Evolutionary conservation across 139 green algal genomes (phyloP), one percentile per base, ranked within the genome.

Genomic region (Trebouxia sp.): DNA sequence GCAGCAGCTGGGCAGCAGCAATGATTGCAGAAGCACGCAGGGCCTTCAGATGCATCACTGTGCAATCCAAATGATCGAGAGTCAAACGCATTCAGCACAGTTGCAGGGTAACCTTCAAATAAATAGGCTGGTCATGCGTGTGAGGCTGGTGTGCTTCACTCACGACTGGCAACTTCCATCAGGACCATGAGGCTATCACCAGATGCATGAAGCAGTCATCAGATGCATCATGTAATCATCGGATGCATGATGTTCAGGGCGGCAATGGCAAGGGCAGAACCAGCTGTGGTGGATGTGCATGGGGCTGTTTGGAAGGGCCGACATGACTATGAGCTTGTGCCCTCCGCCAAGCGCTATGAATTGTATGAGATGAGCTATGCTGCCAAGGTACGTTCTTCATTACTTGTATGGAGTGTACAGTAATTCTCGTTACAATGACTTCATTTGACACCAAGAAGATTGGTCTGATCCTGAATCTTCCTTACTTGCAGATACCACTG

Each of bases 361-460:
- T 41, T 80, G 37, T 95, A 94, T 58, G 91, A 95, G 62, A 85
- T 91, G 45, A 89, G 55, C 77, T 91, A 90, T 75, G 89, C 91
- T 35, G 88, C 85, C 37, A 90, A 92, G 82, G 90, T 91, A 75
- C 15, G 85, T 17, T 41, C 26, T 30, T n/a, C n/a, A 11, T 3
- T 48, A 15, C 66, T 53, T 62, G 20, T 43, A 11, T 43, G 15
- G 30, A 26, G 28, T 9, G 15, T 6, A 32, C 8, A 43, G 30
- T 26, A 14, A 41, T 5, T 72, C 10, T 15, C 20, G 1, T 30
- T 74, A n/a, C 26, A n/a, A 12, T 43, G 0, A 47, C 35, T n/a
- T 4, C 3, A 22, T 26, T 58, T 6, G 20, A 58, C 22, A 22
- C 26, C 50, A 28, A 22, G 20, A 17, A 58, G 26, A 6, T 17